Conservation (phyloP, 257 asterid species). For the Datura wrightii region DNA sequence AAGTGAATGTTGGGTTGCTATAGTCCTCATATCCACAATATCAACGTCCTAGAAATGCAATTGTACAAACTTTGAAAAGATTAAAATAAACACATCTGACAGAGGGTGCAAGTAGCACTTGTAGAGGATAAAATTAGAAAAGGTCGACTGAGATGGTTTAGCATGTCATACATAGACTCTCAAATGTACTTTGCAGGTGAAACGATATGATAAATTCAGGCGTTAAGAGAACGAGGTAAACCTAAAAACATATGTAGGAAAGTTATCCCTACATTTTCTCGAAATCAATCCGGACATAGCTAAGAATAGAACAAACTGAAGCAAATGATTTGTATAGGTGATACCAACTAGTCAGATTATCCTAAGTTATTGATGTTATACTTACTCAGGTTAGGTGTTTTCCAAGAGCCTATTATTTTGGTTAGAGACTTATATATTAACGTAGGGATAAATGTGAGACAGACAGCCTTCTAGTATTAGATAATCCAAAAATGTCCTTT, state of each 20-base stretch:
- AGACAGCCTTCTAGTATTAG: not conserved
- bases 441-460: not conserved
- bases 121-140: not conserved
- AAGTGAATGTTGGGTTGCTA: not conserved
- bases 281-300: not conserved
- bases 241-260: conserved; percentile 8
- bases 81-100: not conserved
- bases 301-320: conserved; percentile 19
- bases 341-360: conserved; percentile 16
- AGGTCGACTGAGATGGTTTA: not conserved
- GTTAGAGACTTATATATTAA: not conserved
- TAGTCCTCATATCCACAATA: not conserved
- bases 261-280: not conserved
- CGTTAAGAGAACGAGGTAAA: not conserved
- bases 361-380: conserved; percentile 21
- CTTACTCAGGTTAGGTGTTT: not conserved
- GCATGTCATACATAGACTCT: not conserved
- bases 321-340: not conserved
- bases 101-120: not conserved
- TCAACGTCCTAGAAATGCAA: not conserved
- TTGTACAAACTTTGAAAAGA: not conserved
- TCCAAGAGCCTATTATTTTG: conserved; percentile 2
- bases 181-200: not conserved
- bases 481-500: not conserved
- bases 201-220: not conserved